Base-by-base conservation (phyloP, 805 yeast genomes). In the Grigorovia yakushimaensis region DNA sequence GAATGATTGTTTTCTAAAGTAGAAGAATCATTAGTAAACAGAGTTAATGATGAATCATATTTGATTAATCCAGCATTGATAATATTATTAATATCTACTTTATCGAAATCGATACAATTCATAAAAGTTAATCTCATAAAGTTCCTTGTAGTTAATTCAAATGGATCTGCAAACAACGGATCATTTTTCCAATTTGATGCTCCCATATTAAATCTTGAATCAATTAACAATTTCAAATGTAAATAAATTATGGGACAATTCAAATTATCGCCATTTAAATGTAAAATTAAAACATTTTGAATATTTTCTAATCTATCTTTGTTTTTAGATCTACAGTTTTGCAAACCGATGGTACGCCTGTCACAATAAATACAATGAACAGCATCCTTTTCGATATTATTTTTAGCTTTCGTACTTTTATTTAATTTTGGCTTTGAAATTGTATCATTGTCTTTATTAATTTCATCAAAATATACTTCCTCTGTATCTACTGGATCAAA, bases 31-130 rank as follows among this genome's bases (percentile, higher is more conserved):
- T 53, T 53, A 33, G 52, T 54, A 42, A 58, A 55, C 2, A 53
- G 55, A 1, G 55, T 11, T 69, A 66, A 30, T 80, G 88, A 43
- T 73, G 71, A 60, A 67, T 83, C 62, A 68, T 77, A 66, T n/a
- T 54, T 56, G 15, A 59, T 40, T 17, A 83, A 78, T 0, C 91
- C 89, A 18, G 77, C 72, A 43, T 68, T 67, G 1, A 81, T 81
- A 67, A 82, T 57, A 24, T 58, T 53, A 39, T 23, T 39, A 19
- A 39, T 17, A 23, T 17, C 38, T 2, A 17, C 15, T 9, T n/a
- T 38, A 4, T 15, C 5, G 22, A 22, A 44, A 9, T 39, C 23
- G 9, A 10, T 36, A 17, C 22, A 30, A 6, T 42, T n/a, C 7
- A 23, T 33, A 27, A 42, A 45, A 8, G 43, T 47, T 15, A 19